Evolutionary conservation across 176 grass and related monocot genomes (phyloP).

Genomic region (Puccinellia tenuiflora): DNA sequence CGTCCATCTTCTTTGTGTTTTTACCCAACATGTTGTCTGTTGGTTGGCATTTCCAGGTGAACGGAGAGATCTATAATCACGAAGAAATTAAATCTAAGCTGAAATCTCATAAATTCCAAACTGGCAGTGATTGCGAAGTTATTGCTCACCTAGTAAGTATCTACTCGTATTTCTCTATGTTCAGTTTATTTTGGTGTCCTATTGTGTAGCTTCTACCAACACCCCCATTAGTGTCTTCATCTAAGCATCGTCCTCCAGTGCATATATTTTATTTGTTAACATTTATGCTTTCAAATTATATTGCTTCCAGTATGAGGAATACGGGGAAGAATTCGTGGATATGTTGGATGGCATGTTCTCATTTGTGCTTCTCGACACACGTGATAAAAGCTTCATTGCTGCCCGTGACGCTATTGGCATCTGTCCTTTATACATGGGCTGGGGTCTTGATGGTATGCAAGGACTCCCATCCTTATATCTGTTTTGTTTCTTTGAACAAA

Average conservation of each 20-base stretch:
- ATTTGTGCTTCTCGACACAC: conserved; percentile 95
- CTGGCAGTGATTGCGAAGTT: conserved; percentile 95
- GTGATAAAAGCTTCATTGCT: conserved; percentile 93
- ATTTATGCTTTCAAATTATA: conserved; percentile 2
- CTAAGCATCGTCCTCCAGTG: neutral
- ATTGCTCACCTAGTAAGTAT: conserved; percentile 91
- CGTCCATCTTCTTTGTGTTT: neutral
- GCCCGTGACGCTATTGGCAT: conserved; percentile 97
- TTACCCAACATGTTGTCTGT: conserved; percentile 2
- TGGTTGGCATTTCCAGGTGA: conserved; percentile 56
- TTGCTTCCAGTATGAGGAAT: conserved; percentile 84
- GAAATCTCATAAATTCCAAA: conserved; percentile 77
- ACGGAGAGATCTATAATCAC: conserved; percentile 98
- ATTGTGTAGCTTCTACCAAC: neutral
- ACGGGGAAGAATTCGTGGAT: conserved; percentile 91
- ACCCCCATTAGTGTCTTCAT: neutral
- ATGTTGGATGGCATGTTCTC: conserved; percentile 99
- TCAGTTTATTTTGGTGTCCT: neutral
- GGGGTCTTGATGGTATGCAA: conserved; percentile 91
- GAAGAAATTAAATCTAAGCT: conserved; percentile 77
- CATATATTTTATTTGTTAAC: neutral
- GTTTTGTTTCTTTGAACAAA: neutral
- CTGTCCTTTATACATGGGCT: conserved; percentile 94
- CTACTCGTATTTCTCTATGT: neutral
- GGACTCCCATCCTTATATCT: conserved; percentile 1